Evolutionary conservation across 2,329 filamentous ascomycete species (phyloP), one percentile per base, ranked within the genome.

Genomic region (Aspergillus oerlinghausenensis): DNA sequence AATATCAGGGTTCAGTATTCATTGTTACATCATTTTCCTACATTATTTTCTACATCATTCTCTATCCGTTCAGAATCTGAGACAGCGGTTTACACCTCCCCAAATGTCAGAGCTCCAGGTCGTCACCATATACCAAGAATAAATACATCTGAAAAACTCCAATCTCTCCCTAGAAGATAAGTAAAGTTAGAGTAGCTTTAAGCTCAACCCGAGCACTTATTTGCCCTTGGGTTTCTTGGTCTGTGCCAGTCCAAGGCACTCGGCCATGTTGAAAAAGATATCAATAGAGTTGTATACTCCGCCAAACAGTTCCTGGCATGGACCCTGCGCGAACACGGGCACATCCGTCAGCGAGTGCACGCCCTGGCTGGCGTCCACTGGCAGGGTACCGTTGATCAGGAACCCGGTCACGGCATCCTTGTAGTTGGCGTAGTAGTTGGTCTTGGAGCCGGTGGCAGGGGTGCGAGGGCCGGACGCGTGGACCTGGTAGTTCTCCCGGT

Each of bases 291-390:
- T 73, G 55, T 70, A 74, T 4, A 74, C 71, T 43, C 73, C 73
- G 4, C 86, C 84, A 69, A 94, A 94, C 14, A 82, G 75, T 65
- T 90, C 86, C 72, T 91, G 87, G 76, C 90, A 93, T 5, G 90
- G 90, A 0, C 90, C 90, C 77, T 83, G 82, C 1, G 89, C 88
- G 66, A 89, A 93, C 21, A 94, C 87, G 1, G 88, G 86, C 32
- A 92, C 88, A 65, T 92, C 88, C 1, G 88, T 92, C 60, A 92
- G 77, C 25, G 85, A 89, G 77, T 92, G 88, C 19, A 91, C 88
- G 51, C 88, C 90, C 75, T 88, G 82, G 43, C 79, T 70, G 65
- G 88, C 82, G 54, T 72, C 74, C 2, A 84, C 81, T 0, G 86
- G 82, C 19, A 94, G 73, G 0, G 88, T 92, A 51, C 90, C 90